These are phyloP conservation scores for Fraxinus sp. DNA, from an alignment of 305 asterid species.

Conservation along the genomic window DNA sequence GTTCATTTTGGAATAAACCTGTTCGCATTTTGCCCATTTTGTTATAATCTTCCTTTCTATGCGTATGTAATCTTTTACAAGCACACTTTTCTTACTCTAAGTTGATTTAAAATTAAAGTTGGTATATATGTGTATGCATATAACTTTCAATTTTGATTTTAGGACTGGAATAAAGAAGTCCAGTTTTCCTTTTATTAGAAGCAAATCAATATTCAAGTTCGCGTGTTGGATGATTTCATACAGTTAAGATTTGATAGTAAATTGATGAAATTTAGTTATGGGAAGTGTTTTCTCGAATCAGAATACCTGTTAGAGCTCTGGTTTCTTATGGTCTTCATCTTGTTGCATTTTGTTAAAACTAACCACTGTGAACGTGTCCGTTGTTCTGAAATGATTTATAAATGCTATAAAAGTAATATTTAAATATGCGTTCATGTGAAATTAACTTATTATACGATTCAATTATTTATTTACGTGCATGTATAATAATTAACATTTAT, in stretches of 20 bases:
- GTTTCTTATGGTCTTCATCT: slow-evolving; percentile 24
- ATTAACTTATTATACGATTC: too few relatives aligned
- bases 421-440: too few relatives aligned
- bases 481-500: too few relatives aligned
- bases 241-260: neutral
- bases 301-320: slow-evolving; percentile 30
- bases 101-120: neutral
- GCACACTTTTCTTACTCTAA: neutral
- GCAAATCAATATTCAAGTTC: neutral
- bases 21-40: neutral
- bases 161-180: neutral
- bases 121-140: neutral
- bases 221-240: neutral
- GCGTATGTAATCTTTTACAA: neutral
- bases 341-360: slow-evolving; percentile 8
- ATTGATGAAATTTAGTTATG: neutral
- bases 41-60: neutral
- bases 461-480: too few relatives aligned
- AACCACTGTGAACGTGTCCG: too few relatives aligned
- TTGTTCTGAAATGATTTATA: too few relatives aligned
- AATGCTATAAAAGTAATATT: too few relatives aligned
- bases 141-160: neutral
- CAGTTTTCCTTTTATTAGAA: neutral
- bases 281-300: slow-evolving; percentile 9
- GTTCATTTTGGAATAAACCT: neutral